phyloP scores from a whole-genome alignment of 306 rosid genomes.

The peach (Prunus persica) region Prunus_persica_NCBIv2 NC_034011.1:4353001-4353500 shows the following conservation, averaged over 20 bases:
- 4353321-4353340: no score
- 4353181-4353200: accelerated
- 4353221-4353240: no score
- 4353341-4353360: neutral
- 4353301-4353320: no score
- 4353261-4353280: neutral
- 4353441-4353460: neutral
- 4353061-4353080: no score
- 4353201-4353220: no score
- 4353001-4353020: neutral
- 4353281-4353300: neutral
- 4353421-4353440: neutral
- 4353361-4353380: neutral
- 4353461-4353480: neutral
- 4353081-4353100: no score
- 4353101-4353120: no score
- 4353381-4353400: neutral
- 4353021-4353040: neutral
- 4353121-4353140: no score
- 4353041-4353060: no score
- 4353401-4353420: neutral
- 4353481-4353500: neutral
- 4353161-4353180: no score
- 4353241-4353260: neutral
- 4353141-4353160: no score